Conservation (phyloP, 176 grass and related monocot species). For the Oryza officinalis region DNA sequence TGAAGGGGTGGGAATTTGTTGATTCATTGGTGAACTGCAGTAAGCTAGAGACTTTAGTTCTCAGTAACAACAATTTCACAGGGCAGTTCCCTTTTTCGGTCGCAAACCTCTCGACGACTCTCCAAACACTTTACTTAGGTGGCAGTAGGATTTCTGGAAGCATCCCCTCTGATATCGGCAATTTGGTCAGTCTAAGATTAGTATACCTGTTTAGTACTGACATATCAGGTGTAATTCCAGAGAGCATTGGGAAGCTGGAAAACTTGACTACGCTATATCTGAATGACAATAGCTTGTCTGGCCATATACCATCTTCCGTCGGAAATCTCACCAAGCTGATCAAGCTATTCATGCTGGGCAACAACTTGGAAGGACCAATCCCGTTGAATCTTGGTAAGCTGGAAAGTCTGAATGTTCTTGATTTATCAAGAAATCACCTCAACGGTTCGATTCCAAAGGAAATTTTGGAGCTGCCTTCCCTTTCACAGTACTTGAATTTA, state of each 20-base stretch:
- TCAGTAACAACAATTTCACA: neutral
- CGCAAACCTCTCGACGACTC: neutral
- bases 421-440: neutral
- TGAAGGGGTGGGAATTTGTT: neutral
- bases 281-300: neutral
- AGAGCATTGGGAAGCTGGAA: neutral
- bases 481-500: neutral
- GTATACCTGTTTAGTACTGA: neutral
- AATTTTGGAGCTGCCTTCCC: neutral
- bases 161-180: neutral
- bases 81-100: neutral
- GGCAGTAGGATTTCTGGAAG: neutral
- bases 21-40: neutral
- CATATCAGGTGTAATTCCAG: slow-evolving; percentile 5
- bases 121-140: neutral
- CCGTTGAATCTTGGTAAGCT: neutral
- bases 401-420: neutral
- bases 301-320: neutral
- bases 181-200: neutral
- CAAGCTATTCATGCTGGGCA: neutral
- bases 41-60: neutral
- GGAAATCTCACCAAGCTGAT: neutral
- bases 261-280: neutral
- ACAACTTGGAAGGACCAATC: slow-evolving; percentile 20
- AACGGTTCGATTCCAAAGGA: slow-evolving; percentile 15